Base-by-base conservation (phyloP, 2,329 filamentous ascomycete genomes). In the Ceratocystis smalleyi region DNA sequence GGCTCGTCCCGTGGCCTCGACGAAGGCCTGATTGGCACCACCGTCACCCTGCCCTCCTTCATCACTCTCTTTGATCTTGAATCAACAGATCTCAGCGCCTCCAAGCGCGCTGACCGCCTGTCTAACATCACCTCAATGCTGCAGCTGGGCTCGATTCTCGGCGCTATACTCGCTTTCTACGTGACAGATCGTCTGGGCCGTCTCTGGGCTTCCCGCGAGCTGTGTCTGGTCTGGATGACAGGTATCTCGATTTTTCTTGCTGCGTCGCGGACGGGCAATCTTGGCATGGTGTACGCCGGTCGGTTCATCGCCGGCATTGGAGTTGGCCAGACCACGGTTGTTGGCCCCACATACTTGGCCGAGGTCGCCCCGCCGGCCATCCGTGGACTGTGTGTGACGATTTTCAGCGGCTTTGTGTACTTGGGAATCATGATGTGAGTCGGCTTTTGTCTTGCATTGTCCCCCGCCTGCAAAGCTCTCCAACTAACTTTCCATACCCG, bases 71-170 rank as follows among this genome's bases (percentile, higher is more conserved):
- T 88, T 73, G 82, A 83, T 70, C 83, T 83, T n/a, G 76, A 79
- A 68, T 77, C 84, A 62, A 74, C 76, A 5, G 75, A 77, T 1
- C 83, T 84, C 69, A 76, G 73, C 57, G 69, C 73, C 0, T 75
- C 78, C 3, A 78, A 82, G 59, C 76, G 81, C 70, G 84, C 86
- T 67, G 84, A 88, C 72, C 84, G 86, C 75, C 84, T 87, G 74
- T 84, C 81, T 69, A 91, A 91, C 72, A 86, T 91, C 64, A 86
- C 87, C 1, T 82, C 86, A 59, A 91, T 91, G 88, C 88, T 91
- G 0, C 88, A 91, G 73, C 83, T 91, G 69, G 88, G 88, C 27
- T 87, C 83, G 27, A 86, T 91, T 35, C 83, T 77, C 3, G 88
- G 88, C 54, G 85, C 87, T 35, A 77, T 89, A 40, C 78, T 79